Conservation (phyloP, 2,329 filamentous ascomycete species). For the Sarocladium kiliense region DNA sequence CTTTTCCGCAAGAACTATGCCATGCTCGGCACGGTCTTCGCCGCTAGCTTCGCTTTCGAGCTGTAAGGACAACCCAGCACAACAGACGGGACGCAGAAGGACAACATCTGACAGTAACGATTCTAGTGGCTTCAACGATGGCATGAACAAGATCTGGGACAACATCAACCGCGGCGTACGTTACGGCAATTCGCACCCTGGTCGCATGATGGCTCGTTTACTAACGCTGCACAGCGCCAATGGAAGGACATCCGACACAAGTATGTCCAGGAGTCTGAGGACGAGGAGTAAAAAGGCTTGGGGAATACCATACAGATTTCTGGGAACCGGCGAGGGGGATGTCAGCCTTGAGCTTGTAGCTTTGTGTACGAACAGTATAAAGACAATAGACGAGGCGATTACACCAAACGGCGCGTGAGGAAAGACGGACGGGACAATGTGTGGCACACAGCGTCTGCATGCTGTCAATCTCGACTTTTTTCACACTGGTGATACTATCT, state of each 20-base stretch:
- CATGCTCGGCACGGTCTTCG: conserved; percentile 85
- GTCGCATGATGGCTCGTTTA: conserved; percentile 2
- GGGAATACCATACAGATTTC: not conserved
- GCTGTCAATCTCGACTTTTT: too few relatives aligned
- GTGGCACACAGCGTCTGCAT: too few relatives aligned
- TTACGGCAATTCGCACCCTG: conserved; percentile 20
- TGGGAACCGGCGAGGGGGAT: not conserved
- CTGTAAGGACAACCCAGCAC: conserved; percentile 60
- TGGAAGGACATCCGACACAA: conserved; percentile 98
- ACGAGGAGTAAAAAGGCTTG: conserved; percentile 46
- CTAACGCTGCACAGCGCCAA: conserved; percentile 67
- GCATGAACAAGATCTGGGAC: conserved; percentile 86
- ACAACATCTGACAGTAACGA: conserved; percentile 24
- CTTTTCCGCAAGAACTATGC: conserved; percentile 82
- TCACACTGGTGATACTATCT: too few relatives aligned
- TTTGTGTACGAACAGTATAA: conserved; percentile 10
- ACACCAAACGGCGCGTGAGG: not conserved
- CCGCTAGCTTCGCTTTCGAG: conserved; percentile 83
- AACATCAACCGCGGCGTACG: conserved; percentile 85
- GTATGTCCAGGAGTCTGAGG: conserved; percentile 70
- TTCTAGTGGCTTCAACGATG: conserved; percentile 72
- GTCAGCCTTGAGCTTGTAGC: conserved; percentile 2
- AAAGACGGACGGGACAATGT: not conserved
- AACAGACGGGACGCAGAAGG: not conserved
- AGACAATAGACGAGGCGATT: conserved; percentile 9